These are phyloP conservation scores for Lasiodiplodia theobromae DNA, from an alignment of 2,329 filamentous ascomycete genomes.

Conservation along the genomic window DNA sequence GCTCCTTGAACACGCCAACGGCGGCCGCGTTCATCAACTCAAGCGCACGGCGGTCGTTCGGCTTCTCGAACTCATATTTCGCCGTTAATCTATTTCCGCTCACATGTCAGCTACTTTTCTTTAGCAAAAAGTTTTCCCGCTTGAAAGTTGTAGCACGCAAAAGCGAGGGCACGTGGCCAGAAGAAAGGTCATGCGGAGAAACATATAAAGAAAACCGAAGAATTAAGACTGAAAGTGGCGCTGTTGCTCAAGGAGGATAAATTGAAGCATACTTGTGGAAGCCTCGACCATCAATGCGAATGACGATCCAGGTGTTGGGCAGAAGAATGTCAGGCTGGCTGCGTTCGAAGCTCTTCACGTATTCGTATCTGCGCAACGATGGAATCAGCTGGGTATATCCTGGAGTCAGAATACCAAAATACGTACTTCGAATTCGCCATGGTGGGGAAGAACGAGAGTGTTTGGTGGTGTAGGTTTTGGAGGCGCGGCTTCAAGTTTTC, in stretches of 20 bases:
- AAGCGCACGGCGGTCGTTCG: slow-evolving; percentile 86
- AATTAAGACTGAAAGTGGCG: slow-evolving; percentile 15
- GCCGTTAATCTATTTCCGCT: slow-evolving; percentile 70
- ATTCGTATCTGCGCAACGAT: slow-evolving; percentile 75
- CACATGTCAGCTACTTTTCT: not conserved
- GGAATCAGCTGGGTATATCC: not conserved
- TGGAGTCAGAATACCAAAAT: slow-evolving; percentile 4
- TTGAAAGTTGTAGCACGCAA: not conserved
- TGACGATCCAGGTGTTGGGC: slow-evolving; percentile 93
- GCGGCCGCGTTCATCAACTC: slow-evolving; percentile 95
- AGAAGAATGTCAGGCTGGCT: slow-evolving; percentile 76
- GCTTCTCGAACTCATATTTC: slow-evolving; percentile 87
- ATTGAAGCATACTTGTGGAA: slow-evolving; percentile 78
- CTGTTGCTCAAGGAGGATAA: slow-evolving; percentile 17
- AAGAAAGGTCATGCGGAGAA: slow-evolving; percentile 1
- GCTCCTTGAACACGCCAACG: slow-evolving; percentile 79
- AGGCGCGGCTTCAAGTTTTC: slow-evolving; percentile 8
- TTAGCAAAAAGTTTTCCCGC: slow-evolving; percentile 19
- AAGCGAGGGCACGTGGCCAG: not conserved
- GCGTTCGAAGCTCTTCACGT: slow-evolving; percentile 84
- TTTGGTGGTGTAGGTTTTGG: not conserved
- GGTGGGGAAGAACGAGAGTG: not conserved
- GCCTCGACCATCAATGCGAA: slow-evolving; percentile 90
- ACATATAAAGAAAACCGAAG: slow-evolving; percentile 17
- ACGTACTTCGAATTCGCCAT: slow-evolving; percentile 38